Percentiles rank a stretch among this genome's conserved stretches.
Conservation (phyloP, 306 rosid genomes). For the Glycine soja region DNA sequence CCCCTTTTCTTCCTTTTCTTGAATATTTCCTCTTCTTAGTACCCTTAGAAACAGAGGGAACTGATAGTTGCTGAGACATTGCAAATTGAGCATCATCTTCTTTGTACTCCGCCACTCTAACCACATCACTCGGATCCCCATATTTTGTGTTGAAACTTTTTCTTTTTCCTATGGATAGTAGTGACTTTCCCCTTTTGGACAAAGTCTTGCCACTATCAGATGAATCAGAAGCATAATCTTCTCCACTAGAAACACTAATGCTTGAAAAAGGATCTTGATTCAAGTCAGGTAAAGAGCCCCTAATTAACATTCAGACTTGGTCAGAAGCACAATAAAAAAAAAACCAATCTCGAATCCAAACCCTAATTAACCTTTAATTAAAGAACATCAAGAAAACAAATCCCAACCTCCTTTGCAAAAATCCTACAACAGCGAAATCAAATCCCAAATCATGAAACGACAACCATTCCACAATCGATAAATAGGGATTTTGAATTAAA, state of each 20-base stretch:
- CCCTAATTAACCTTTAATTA: not conserved
- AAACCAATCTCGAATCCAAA: not conserved
- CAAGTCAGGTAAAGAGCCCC: constrained; percentile 23
- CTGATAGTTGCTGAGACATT: not conserved
- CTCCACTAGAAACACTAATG: constrained; percentile 37
- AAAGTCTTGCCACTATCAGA: constrained; percentile 33
- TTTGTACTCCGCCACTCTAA: not conserved
- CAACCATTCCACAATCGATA: not conserved
- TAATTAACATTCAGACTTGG: too few relatives aligned
- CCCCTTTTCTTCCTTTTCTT: constrained; percentile 43
- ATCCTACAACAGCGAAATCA: constrained; percentile 9
- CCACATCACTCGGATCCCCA: constrained; percentile 37
- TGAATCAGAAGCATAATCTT: constrained; percentile 41
- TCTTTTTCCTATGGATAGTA: constrained; percentile 23
- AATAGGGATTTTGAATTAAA: not conserved
- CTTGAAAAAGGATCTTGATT: constrained; percentile 39
- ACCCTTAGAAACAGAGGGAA: not conserved
- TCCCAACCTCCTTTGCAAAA: not conserved
- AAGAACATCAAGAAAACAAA: constrained; percentile 1
- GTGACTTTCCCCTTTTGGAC: constrained; percentile 31
- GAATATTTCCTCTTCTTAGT: constrained; percentile 39
- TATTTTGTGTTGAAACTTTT: not conserved
- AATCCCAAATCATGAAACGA: not conserved
- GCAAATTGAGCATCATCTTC: not conserved
- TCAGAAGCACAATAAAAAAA: not conserved